Evolutionary conservation across 192 early-diverging fungal genomes (phyloP), one percentile per base, ranked within the genome.

Genomic region (Geranomyces variabilis): DNA sequence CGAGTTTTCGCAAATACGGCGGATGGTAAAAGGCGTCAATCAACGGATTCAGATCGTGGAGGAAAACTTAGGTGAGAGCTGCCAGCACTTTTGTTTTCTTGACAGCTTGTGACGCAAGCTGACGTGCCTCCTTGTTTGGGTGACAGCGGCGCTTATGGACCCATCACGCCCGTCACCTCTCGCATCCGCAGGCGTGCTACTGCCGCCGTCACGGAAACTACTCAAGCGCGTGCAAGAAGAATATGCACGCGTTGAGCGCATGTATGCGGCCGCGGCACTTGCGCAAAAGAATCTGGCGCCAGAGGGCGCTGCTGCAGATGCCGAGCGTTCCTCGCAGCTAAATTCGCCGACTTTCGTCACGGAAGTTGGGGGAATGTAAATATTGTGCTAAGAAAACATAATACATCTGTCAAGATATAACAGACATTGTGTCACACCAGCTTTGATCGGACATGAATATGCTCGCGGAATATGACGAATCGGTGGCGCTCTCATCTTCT

Each of bases 1-100:
- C 63, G 83, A 79, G 66, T 84, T 84, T 66, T 75, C 77, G 41
- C 77, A 76, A 58, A 78, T 81, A 78, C 36, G 60, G n/a, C 75
- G 72, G 1, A 61, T 79, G 47, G 81, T 84, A 69, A 41, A 29
- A 4, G 46, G 41, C 19, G 77, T 84, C 19, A 75, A 81, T 51
- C 41, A 55, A 19, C 68, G 71, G 57, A 60, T 84, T 24, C 31
- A 43, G 26, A 64, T 73, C 6, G 76, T 84, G 21, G 83, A 84
- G 65, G 51, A 48, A 6, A 84, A 80, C 57, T 46, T 84, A 9
- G 62, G 83, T 81, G 51, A 59, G 76, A n/a, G n/a, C n/a, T n/a
- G n/a, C n/a, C n/a, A n/a, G n/a, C n/a, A 61, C 12, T 15, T 33
- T 19, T 7, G 28, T 19, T 22, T 22, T 58, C 13, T 10, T 22